Evolutionary conservation across 208 protist species (phyloP).

Genomic region (Wallacemonas sp.): DNA sequence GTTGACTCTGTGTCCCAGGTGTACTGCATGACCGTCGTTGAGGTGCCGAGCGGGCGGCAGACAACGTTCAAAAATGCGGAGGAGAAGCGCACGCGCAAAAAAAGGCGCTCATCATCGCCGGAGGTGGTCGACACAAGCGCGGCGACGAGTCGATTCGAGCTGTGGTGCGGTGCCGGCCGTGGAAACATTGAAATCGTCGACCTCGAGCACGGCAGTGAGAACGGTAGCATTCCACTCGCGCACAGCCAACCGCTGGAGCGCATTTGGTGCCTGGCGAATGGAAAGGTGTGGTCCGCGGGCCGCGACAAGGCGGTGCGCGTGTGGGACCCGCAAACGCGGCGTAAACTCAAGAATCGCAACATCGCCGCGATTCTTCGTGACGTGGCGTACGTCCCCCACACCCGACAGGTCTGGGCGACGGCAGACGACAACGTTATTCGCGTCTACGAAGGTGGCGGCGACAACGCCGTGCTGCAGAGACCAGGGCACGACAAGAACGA

Average conservation of each 20-base stretch:
- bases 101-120: background rate
- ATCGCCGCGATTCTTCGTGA: slow-evolving; percentile 80
- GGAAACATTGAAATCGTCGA: slow-evolving; percentile 76
- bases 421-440: slow-evolving; percentile 80
- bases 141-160: slow-evolving; percentile 13
- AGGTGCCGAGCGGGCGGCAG: slow-evolving; percentile 43
- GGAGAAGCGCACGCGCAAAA: slow-evolving; percentile 11
- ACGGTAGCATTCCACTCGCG: slow-evolving; percentile 54
- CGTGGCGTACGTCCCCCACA: slow-evolving; percentile 53
- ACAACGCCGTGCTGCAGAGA: slow-evolving; percentile 49
- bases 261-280: slow-evolving; percentile 71
- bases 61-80: slow-evolving; percentile 65
- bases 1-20: slow-evolving; percentile 75
- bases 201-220: slow-evolving; percentile 40
- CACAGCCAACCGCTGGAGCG: slow-evolving; percentile 71
- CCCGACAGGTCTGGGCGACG: slow-evolving; percentile 72
- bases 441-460: slow-evolving; percentile 71
- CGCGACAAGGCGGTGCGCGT: slow-evolving; percentile 81
- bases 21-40: slow-evolving; percentile 79
- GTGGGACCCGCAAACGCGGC: slow-evolving; percentile 83
- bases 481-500: slow-evolving; percentile 41
- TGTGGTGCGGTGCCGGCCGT: slow-evolving; percentile 81
- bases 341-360: slow-evolving; percentile 71
- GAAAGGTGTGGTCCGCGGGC: slow-evolving; percentile 82
- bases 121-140: background rate